Percentiles rank a stretch among this genome's conserved stretches.
Evolutionary conservation across 2,329 filamentous ascomycete species (phyloP).

Genomic region (Pestalotiopsis sp.): DNA sequence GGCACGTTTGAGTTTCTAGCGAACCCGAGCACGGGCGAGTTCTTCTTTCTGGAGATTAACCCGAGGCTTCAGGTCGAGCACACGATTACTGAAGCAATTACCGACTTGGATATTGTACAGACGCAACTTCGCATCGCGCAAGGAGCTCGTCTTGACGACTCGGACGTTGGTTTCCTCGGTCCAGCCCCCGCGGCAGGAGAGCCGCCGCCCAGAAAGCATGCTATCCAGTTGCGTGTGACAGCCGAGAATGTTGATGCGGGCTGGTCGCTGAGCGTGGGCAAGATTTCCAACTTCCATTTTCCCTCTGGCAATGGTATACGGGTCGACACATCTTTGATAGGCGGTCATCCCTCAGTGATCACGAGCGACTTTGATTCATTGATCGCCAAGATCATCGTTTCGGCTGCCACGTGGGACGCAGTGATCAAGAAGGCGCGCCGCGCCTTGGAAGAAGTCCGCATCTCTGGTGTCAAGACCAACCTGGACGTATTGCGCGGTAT

Average conservation of each 20-base stretch:
- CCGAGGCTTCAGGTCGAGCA: conserved; percentile 65
- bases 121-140: conserved; percentile 57
- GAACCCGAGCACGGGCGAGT: conserved; percentile 47
- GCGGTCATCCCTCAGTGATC: conserved; percentile 43
- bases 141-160: conserved; percentile 42
- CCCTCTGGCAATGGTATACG: conserved; percentile 60
- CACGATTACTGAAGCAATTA: conserved; percentile 61
- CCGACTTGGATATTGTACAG: conserved; percentile 55
- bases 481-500: conserved; percentile 56
- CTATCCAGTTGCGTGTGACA: conserved; percentile 60
- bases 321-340: conserved; percentile 57
- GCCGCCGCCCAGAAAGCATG: conserved; percentile 38
- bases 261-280: conserved; percentile 63
- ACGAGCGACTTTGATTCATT: conserved; percentile 61
- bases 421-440: conserved; percentile 54
- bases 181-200: conserved; percentile 25
- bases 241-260: conserved; percentile 55
- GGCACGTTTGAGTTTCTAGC: conserved; percentile 69
- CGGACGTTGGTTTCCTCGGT: conserved; percentile 35
- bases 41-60: conserved; percentile 64
- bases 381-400: conserved; percentile 61
- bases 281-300: conserved; percentile 55
- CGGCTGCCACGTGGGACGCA: conserved; percentile 53
- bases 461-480: conserved; percentile 63
- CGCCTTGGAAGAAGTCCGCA: conserved; percentile 55